A percentile compares a stretch with the other conserved stretches of the same genome.
Evolutionary conservation across 139 green algal genomes (phyloP).

Genomic region (Mychonastes homosphaera): DNA sequence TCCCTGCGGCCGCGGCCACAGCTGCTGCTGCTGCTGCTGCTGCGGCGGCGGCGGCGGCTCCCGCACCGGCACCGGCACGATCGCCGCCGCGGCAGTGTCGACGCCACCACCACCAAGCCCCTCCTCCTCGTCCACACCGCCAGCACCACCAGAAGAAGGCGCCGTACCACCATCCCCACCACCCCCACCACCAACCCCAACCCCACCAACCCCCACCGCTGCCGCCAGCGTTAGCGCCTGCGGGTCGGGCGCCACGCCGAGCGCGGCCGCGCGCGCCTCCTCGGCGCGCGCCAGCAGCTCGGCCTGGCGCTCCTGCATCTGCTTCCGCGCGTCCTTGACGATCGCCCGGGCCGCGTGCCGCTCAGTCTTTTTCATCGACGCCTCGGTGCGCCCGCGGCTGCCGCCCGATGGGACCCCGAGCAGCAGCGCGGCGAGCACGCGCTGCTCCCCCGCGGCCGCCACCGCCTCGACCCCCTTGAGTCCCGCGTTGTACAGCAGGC

Average conservation of each 20-base stretch:
- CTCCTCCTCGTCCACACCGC: too few species aligned
- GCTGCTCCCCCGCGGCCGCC: conserved; percentile 29
- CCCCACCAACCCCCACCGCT: background rate
- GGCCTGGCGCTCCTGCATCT: too few species aligned
- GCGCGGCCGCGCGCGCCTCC: too few species aligned
- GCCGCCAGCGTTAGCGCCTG: background rate
- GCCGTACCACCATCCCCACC: background rate
- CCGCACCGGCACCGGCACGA: background rate
- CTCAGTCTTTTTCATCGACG: too few species aligned
- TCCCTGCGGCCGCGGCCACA: background rate
- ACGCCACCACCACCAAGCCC: background rate
- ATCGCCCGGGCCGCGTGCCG: too few species aligned
- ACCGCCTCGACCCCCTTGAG: conserved; percentile 58
- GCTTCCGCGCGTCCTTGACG: too few species aligned
- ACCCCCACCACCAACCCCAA: background rate
- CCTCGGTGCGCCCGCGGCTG: too few species aligned
- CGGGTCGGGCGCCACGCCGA: background rate
- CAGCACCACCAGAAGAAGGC: background rate
- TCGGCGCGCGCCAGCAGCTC: too few species aligned
- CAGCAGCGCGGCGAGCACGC: too few species aligned
- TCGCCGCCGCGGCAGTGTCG: background rate
- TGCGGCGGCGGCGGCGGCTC: background rate
- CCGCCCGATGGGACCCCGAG: too few species aligned
- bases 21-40: background rate
- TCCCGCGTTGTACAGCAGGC: conserved; percentile 68